Base-by-base conservation (phyloP, 1,284 basidiomycete genomes). In the Mixia osmundae region DNA sequence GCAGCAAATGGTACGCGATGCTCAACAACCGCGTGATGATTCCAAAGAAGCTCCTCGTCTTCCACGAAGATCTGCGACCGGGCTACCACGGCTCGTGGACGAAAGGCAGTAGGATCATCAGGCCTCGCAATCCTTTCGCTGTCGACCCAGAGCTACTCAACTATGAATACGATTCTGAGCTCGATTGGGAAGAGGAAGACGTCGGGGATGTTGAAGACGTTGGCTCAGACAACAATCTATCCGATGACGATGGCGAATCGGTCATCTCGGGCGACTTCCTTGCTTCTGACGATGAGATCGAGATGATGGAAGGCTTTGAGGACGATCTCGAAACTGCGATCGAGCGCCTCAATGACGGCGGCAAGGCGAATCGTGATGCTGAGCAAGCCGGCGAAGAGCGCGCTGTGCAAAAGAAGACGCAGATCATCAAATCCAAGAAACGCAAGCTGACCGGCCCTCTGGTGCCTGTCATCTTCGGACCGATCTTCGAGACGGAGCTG, bases 21-120 rank as follows among this genome's bases (percentile, higher is more conserved):
- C 61, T 85, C 11, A 58, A 59, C 36, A 62, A 76, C 42, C 68
- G 73, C 9, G 53, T 52, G 8, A 44, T 59, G n/a, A 55, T 77
- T 23, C 71, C 71, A 0, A 65, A 67, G 22, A 83, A 80, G 54
- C 65, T 71, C 2, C 58, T 85, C 30, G 69, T 76, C 41, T 83
- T 80, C 53, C 54, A 61, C 16, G 71, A 72, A 42, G 76, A 83
- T 51, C 62, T 64, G 1, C 68, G 79, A 23, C 79, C 79, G 14
- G 77, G 76, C 2, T 85, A 80, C 54, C 72, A 71, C 47, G 79
- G 78, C 19, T 83, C 79, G 12, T 83, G 75, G 73, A 79, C 77
- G 8, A 69, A 72, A 34, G 67, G 61, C 41, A 78, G 76, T 16
- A 61, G 60, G 11, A 55, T 67, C 35, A 67, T 85, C 38, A 70